phyloP scores from a whole-genome alignment of 2,329 filamentous ascomycete species.

The Pestalotiopsis sp. region DNA sequence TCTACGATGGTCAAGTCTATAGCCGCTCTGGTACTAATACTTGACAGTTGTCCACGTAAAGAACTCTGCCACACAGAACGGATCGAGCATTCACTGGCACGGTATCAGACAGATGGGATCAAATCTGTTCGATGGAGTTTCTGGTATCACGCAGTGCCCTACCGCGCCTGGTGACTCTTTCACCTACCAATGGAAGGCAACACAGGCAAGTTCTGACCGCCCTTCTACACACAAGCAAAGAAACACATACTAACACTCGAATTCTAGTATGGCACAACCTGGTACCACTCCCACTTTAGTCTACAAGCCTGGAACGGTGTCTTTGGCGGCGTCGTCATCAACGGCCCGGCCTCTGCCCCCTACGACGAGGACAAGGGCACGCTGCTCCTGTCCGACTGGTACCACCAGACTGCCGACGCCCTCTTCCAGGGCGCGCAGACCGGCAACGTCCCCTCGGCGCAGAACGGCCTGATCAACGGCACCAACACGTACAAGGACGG shows the following conservation, averaged over 20 bases:
- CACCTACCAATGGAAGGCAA: constrained; percentile 62
- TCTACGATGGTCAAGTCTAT: constrained; percentile 22
- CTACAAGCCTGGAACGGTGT: constrained; percentile 56
- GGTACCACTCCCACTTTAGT: constrained; percentile 65
- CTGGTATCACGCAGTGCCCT: constrained; percentile 51
- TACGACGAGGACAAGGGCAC: constrained; percentile 68
- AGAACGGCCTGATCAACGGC: constrained; percentile 44
- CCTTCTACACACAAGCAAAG: neutral
- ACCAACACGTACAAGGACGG: constrained; percentile 36
- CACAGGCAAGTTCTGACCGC: constrained; percentile 20
- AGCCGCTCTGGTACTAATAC: neutral
- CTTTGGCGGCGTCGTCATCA: constrained; percentile 63
- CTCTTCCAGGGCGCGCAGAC: constrained; percentile 33
- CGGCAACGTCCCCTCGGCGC: constrained; percentile 38
- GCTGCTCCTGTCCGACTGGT: constrained; percentile 63
- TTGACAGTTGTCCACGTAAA: constrained; percentile 49
- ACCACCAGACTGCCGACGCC: constrained; percentile 46
- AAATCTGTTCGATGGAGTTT: constrained; percentile 54
- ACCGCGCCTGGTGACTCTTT: constrained; percentile 51
- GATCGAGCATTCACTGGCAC: constrained; percentile 67
- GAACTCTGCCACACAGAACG: constrained; percentile 55
- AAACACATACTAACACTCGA: neutral
- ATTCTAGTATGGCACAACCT: constrained; percentile 52
- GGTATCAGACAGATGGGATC: constrained; percentile 54
- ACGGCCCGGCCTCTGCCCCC: constrained; percentile 59